Percentiles rank a stretch among this genome's conserved stretches.
Evolutionary conservation across 768 basidiomycete species (phyloP).

Genomic region (Harrya chromipes): DNA sequence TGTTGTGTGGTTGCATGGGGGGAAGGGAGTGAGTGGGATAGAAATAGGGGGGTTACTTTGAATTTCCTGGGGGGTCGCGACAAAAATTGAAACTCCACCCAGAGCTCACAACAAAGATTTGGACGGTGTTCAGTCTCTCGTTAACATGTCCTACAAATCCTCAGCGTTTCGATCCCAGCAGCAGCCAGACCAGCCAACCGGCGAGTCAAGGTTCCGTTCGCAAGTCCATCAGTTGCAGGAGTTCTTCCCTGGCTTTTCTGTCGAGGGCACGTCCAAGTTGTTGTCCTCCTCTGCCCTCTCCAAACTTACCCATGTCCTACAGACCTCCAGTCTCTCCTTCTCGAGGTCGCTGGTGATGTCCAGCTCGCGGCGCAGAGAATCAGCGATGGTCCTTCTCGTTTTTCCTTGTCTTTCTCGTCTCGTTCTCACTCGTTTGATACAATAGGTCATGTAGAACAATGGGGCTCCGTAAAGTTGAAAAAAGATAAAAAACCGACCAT

Average conservation of each 20-base stretch:
- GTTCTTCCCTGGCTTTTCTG: conserved; percentile 65
- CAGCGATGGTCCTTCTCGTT: conserved; percentile 53
- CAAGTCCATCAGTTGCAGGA: conserved; percentile 67
- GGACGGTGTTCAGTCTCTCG: not conserved
- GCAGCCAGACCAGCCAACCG: conserved; percentile 1
- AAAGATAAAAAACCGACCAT: conserved; percentile 73
- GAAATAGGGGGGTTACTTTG: not conserved
- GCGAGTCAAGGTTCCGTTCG: conserved; percentile 44
- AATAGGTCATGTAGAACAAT: conserved; percentile 71
- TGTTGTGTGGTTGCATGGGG: too few relatives aligned
- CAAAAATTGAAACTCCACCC: conserved; percentile 28
- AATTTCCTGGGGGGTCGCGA: conserved; percentile 13
- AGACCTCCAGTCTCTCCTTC: conserved; percentile 68
- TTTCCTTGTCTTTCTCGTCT: not conserved
- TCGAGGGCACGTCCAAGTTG: conserved; percentile 50
- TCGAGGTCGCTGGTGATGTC: conserved; percentile 67
- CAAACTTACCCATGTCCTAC: conserved; percentile 14
- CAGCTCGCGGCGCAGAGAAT: conserved; percentile 71
- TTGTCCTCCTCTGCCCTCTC: conserved; percentile 21
- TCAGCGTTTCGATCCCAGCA: conserved; percentile 26
- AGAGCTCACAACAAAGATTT: too few relatives aligned
- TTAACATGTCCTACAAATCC: conserved; percentile 31
- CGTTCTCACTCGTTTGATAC: conserved; percentile 11
- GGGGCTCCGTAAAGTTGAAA: conserved; percentile 83
- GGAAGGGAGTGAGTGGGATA: too few relatives aligned